A percentile compares a stretch with the other conserved stretches of the same genome.
phyloP scores from a whole-genome alignment of 495 filamentous ascomycete genomes.

The Letharia columbiana region DNA sequence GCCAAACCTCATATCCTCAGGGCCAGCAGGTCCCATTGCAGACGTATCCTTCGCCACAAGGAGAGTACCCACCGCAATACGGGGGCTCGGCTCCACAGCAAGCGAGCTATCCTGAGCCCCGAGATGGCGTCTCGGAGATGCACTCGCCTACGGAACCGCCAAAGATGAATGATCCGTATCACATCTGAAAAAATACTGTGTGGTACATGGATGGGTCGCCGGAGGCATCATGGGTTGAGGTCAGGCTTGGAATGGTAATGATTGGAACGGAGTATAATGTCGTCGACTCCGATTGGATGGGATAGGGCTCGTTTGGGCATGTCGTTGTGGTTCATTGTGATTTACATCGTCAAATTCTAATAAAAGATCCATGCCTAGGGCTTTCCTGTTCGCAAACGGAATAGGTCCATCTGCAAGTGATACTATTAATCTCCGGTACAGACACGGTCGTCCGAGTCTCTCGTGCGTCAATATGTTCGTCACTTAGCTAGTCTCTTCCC shows the following conservation, averaged over 20 bases:
- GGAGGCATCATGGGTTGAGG: neutral
- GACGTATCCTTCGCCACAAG: neutral
- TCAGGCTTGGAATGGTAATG: neutral
- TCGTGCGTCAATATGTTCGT: too few relatives aligned
- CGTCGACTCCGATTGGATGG: neutral
- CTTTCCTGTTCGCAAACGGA: neutral
- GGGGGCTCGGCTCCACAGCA: neutral
- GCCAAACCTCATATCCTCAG: neutral
- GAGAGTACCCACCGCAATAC: conserved; percentile 1
- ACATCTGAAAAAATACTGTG: neutral
- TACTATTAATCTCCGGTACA: too few relatives aligned
- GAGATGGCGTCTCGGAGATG: conserved; percentile 1
- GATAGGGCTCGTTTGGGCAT: neutral
- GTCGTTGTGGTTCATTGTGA: too few relatives aligned
- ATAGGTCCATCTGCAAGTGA: neutral
- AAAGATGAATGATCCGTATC: neutral
- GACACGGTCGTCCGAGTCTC: too few relatives aligned
- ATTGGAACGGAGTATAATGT: neutral
- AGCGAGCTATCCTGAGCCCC: neutral
- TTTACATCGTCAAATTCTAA: neutral
- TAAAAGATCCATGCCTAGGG: neutral
- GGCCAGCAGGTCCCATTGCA: neutral
- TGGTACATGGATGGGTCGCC: neutral
- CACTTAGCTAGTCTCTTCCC: too few relatives aligned
- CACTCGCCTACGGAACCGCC: neutral